phyloP scores from a whole-genome alignment of 495 filamentous ascomycete genomes.

The Pyrenula aspistea region DNA sequence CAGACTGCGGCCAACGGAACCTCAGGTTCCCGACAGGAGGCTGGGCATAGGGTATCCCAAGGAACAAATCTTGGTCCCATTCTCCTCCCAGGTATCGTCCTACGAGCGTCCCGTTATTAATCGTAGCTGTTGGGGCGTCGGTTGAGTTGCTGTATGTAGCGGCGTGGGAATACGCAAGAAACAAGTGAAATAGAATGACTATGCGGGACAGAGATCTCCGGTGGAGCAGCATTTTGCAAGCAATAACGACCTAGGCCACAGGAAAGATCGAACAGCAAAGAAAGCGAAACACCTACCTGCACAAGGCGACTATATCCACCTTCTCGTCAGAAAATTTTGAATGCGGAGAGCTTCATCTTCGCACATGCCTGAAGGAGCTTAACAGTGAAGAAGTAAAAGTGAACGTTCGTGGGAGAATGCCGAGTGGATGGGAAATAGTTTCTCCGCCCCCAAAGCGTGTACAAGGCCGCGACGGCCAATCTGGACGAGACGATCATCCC shows the following conservation, averaged over 20 bases:
- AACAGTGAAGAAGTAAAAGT: neutral
- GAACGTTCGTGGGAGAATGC: neutral
- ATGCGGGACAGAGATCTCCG: neutral
- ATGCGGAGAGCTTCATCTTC: neutral
- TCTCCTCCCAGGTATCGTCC: neutral
- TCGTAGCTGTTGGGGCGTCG: neutral
- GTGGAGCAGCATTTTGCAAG: neutral
- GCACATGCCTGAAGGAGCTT: neutral
- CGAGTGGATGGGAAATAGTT: neutral
- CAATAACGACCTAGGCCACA: neutral
- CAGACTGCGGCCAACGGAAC: constrained; percentile 8
- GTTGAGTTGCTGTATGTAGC: neutral
- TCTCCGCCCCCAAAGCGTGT: neutral
- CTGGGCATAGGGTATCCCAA: neutral
- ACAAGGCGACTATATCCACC: neutral
- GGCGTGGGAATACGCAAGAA: neutral
- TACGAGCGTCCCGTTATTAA: neutral
- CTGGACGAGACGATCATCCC: too few relatives aligned
- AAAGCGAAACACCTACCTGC: neutral
- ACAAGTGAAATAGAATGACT: neutral
- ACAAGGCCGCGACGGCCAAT: neutral
- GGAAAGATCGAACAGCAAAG: neutral
- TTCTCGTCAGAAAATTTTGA: neutral
- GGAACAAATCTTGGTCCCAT: neutral
- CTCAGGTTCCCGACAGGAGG: constrained; percentile 5